Percentiles rank a stretch among this genome's conserved stretches.
Evolutionary conservation across 306 rosid genomes (phyloP).

Genomic region (Benincasa hispida): DNA sequence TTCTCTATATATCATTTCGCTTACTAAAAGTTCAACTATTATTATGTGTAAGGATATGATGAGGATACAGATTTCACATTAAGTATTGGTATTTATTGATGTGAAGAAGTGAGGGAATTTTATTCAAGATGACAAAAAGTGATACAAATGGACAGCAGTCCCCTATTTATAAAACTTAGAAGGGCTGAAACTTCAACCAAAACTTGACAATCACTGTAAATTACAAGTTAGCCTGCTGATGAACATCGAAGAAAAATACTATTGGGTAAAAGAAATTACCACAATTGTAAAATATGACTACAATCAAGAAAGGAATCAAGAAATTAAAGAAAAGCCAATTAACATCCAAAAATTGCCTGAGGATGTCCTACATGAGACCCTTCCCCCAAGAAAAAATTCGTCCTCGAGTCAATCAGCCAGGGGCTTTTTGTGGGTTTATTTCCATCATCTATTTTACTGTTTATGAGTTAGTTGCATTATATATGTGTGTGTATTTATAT

Average conservation of each 20-base stretch:
- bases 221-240: not conserved
- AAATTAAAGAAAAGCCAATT: no score
- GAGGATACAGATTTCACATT: not conserved
- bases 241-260: not conserved
- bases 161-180: not conserved
- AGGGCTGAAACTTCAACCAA: not conserved
- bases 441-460: no score
- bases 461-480: no score
- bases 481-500: no score
- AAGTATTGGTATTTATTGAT: not conserved
- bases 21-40: not conserved
- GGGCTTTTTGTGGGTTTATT: not conserved
- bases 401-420: not conserved
- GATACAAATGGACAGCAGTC: not conserved
- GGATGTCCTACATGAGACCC: not conserved
- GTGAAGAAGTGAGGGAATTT: not conserved
- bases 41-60: not conserved
- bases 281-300: not conserved
- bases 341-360: not conserved
- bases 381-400: not conserved
- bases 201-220: not conserved
- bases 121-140: not conserved
- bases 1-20: not conserved
- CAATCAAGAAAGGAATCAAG: not conserved
- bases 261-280: not conserved